phyloP scores from a whole-genome alignment of 179 eudicot genomes.

The Spinacia oleracea region DNA sequence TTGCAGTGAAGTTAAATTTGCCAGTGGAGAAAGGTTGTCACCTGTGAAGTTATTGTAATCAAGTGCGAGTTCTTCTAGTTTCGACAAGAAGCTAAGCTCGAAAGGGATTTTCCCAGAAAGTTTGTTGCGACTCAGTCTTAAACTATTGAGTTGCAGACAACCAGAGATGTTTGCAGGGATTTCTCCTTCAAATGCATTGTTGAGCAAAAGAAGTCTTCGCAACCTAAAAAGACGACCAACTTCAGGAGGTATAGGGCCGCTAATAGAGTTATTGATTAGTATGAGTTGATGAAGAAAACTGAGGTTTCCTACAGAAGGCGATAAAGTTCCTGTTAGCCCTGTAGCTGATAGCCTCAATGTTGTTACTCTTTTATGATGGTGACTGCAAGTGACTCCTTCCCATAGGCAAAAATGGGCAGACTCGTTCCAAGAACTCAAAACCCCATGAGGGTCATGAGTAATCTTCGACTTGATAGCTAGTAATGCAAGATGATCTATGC shows the following conservation, averaged over 20 bases:
- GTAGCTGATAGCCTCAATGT: constrained; percentile 16
- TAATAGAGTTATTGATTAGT: constrained; percentile 15
- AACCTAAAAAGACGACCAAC: constrained; percentile 26
- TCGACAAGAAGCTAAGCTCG: constrained; percentile 6
- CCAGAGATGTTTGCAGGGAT: constrained; percentile 31
- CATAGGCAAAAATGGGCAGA: constrained; percentile 26
- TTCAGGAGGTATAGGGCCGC: constrained; percentile 26
- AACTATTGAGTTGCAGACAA: constrained; percentile 6
- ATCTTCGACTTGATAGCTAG: constrained; percentile 30
- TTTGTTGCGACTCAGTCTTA: constrained; percentile 21
- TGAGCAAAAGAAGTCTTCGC: background rate
- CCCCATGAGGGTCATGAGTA: background rate
- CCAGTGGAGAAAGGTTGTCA: background rate
- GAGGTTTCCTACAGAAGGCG: constrained; percentile 33
- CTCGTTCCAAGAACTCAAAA: constrained; percentile 28
- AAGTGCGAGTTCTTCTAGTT: background rate
- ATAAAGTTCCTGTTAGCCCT: background rate
- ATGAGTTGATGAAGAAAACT: constrained; percentile 21
- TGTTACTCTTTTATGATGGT: constrained; percentile 17
- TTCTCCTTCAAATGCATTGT: constrained; percentile 21
- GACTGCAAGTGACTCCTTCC: constrained; percentile 30
- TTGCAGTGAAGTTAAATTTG: constrained; percentile 7
- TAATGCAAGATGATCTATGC: constrained; percentile 21
- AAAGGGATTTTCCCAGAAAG: constrained; percentile 30
- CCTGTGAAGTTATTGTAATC: background rate